Percentiles rank a stretch among this genome's conserved stretches.
Evolutionary conservation across 2,329 filamentous ascomycete genomes (phyloP).

Genomic region (Chalaropsis thielavioides): DNA sequence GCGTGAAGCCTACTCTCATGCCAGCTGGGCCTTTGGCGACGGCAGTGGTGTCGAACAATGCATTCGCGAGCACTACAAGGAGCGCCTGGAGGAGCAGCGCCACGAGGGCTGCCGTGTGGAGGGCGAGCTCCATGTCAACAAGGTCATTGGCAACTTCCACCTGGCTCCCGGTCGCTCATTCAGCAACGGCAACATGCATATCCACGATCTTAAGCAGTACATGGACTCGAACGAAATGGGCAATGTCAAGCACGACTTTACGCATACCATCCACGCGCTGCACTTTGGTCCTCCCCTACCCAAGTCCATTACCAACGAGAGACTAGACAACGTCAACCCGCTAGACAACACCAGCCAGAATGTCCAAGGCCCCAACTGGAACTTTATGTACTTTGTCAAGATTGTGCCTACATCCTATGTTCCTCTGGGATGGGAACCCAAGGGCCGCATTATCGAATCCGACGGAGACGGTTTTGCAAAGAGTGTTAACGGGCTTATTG

Average conservation of each 20-base stretch:
- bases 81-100: constrained; percentile 75
- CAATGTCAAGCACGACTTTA: constrained; percentile 66
- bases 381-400: constrained; percentile 99
- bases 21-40: constrained; percentile 85
- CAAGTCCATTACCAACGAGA: constrained; percentile 45
- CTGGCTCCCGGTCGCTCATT: constrained; percentile 92
- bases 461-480: constrained; percentile 56
- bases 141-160: constrained; percentile 97
- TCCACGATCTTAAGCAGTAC: constrained; percentile 95
- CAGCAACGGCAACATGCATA: constrained; percentile 91
- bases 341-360: constrained; percentile 66
- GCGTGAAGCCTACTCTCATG: constrained; percentile 76
- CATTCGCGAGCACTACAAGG: constrained; percentile 80
- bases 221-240: constrained; percentile 46
- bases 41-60: constrained; percentile 93
- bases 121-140: constrained; percentile 86
- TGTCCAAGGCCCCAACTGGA: constrained; percentile 71
- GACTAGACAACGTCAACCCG: constrained; percentile 45
- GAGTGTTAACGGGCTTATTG: constrained; percentile 56
- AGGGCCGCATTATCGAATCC: constrained; percentile 29
- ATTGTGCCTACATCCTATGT: constrained; percentile 93
- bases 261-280: constrained; percentile 73
- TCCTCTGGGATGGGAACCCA: constrained; percentile 73
- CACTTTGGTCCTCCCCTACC: constrained; percentile 88
- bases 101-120: constrained; percentile 90